These are phyloP conservation scores for Cornus florida DNA, from an alignment of 148 eudicot species.

Conservation along the genomic window DNA sequence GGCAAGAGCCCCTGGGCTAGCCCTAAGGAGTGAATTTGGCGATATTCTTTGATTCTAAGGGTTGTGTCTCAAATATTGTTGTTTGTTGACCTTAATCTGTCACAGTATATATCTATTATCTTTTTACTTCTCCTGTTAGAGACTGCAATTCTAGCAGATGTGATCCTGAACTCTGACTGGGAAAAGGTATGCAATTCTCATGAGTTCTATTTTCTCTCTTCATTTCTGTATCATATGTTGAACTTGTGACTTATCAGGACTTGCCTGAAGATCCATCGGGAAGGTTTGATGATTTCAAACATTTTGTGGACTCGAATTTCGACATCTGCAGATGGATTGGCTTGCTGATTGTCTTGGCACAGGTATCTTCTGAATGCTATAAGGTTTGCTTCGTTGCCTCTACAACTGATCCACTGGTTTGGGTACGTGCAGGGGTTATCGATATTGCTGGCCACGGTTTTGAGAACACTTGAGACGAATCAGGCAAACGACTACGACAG, in stretches of 20 bases:
- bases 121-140: constrained; percentile 45
- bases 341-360: constrained; percentile 28
- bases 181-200: constrained; percentile 35
- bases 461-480: constrained; percentile 17
- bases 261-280: constrained; percentile 56
- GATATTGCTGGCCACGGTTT: constrained; percentile 39
- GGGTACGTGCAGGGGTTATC: constrained; percentile 33
- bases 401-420: background rate
- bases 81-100: constrained; percentile 16
- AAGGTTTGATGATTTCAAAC: constrained; percentile 47
- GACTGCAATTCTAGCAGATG: constrained; percentile 34
- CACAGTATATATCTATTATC: constrained; percentile 42
- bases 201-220: background rate
- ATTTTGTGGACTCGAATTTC: constrained; percentile 30
- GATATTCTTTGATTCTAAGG: no score
- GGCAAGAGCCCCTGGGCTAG: no score
- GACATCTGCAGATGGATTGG: constrained; percentile 34
- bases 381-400: background rate
- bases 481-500: background rate
- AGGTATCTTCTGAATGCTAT: constrained; percentile 29
- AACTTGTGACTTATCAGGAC: constrained; percentile 32
- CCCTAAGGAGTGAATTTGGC: no score
- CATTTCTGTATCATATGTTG: background rate
- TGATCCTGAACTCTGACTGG: constrained; percentile 45
- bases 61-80: background rate